Evolutionary conservation across 345 rosid genomes (phyloP), one percentile per base, ranked within the genome.

Genomic region (Salix viminalis): DNA sequence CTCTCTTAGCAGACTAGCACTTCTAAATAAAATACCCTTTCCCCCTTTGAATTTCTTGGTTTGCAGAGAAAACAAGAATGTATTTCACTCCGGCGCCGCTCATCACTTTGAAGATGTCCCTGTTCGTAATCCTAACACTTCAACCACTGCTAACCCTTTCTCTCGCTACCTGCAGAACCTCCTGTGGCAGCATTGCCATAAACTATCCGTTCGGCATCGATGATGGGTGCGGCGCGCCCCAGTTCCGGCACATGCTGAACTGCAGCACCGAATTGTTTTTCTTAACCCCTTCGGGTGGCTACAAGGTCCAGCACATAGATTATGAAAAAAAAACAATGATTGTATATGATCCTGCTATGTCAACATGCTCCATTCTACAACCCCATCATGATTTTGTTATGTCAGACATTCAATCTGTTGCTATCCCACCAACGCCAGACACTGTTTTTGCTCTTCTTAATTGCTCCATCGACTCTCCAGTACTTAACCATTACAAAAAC

Each of bases 291-390:
- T 95, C 97, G 1, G 98, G 99, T 0, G 75, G 44, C 83, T 95
- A 95, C 94, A 93, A 90, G 70, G 96, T 95, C 62, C 89, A 90
- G 71, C 83, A 81, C 54, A 90, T 95, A 76, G 96, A 95, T 80
- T 95, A 95, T 85, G 42, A 82, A 16, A 86, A 88, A 81, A 86
- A 88, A 65, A 86, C 80, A 4, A 65, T 95, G 73, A 80, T 74
- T 23, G 67, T 93, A 4, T 95, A 89, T 83, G 98, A 95, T 77
- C 96, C 99, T 0, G 80, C 97, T 9, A 95, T 95, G 99, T 95
- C 98, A 32, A 93, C 99, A 0, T 95, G 98, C 88, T 93, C 98
- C 23, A 90, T 90, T 52, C 93, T 95, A 26, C 97, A 91, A 69
- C 97, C 99, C n/a, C 96, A 89, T 84, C 99, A 89, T 74, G 96